Percentiles rank a stretch among this genome's conserved stretches.
These are phyloP conservation scores for Podaxis sp. DNA, from an alignment of 768 basidiomycete species.

Conservation along the genomic window DNA sequence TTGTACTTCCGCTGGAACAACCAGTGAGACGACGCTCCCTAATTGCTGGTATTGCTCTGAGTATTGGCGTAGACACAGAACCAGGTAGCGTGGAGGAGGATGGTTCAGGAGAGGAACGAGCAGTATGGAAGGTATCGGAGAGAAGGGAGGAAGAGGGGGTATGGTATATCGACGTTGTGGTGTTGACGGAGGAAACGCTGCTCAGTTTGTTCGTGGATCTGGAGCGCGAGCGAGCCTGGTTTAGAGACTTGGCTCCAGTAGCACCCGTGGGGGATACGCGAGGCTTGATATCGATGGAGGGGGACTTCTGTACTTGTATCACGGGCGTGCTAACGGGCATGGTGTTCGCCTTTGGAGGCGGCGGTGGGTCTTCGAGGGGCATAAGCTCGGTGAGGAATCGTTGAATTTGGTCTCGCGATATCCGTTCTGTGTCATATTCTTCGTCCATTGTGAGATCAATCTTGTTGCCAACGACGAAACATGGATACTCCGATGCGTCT, in stretches of 20 bases:
- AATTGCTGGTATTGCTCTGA: conserved; percentile 16
- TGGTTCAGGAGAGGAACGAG: conserved; percentile 58
- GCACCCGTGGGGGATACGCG: conserved; percentile 17
- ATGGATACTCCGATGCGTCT: conserved; percentile 63
- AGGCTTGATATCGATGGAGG: conserved; percentile 17
- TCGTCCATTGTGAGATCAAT: conserved; percentile 48
- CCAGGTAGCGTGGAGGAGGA: background rate
- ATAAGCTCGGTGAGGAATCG: conserved; percentile 59
- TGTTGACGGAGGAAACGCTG: conserved; percentile 58
- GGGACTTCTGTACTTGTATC: background rate
- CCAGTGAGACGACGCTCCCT: conserved; percentile 28
- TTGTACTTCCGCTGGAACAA: conserved; percentile 34
- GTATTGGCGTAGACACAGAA: conserved; percentile 19
- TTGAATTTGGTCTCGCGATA: conserved; percentile 44
- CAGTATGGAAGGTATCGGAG: conserved; percentile 61
- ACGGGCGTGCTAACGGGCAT: background rate
- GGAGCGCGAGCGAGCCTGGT: conserved; percentile 47
- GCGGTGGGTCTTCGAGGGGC: conserved; percentile 31
- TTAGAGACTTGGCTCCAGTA: conserved; percentile 15
- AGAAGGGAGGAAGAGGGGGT: conserved; percentile 80
- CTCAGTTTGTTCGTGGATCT: conserved; percentile 43
- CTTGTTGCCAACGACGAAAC: conserved; percentile 81
- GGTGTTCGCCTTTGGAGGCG: conserved; percentile 2
- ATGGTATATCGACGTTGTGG: conserved; percentile 65
- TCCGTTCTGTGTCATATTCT: conserved; percentile 20